Evolutionary conservation across 2,329 filamentous ascomycete genomes (phyloP), one percentile per base, ranked within the genome.

Genomic region (Cladosporium austrohemisphaericum): DNA sequence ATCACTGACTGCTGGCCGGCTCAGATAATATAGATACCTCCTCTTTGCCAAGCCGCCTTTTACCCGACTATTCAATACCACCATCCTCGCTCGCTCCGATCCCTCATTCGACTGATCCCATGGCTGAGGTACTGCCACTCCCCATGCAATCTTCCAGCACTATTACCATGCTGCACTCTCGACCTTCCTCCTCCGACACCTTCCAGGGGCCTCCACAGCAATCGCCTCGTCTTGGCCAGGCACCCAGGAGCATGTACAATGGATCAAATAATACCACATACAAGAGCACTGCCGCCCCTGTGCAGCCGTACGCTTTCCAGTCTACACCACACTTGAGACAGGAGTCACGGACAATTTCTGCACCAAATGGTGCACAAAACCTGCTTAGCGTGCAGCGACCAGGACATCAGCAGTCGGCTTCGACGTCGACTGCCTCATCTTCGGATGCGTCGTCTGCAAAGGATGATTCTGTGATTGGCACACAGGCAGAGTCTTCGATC

Each of bases 291-390:
- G 59, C 71, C 26, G 65, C 71, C 28, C 72, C 73, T 35, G 72
- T 75, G 59, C 71, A 74, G 56, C 71, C 73, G 3, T 76, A 76
- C 59, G 73, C 73, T 35, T 76, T 76, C 57, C 71, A 72, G 51
- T 65, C 67, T 52, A 75, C 73, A 29, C 78, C 80, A 49, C 74
- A 78, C 60, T 68, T 81, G 54, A 74, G 77, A 49, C 70, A 76
- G 55, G 80, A 84, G 55, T 74, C 73, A 58, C 75, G 78, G 60
- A 75, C 77, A 16, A 69, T 69, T 25, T 80, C 80, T 51, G 73
- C 76, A 50, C 77, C 79, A 7, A 47, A 31, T n/a, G 68, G 75
- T 41, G 57, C 62, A 14, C 61, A 70, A 32, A 41, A 51, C 16
- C 51, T 56, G 14, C 55, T 48, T 11, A 26, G 37, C 25, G 48